Conservation (phyloP, 2,329 filamentous ascomycete genomes). For the Fusarium sp. region DNA sequence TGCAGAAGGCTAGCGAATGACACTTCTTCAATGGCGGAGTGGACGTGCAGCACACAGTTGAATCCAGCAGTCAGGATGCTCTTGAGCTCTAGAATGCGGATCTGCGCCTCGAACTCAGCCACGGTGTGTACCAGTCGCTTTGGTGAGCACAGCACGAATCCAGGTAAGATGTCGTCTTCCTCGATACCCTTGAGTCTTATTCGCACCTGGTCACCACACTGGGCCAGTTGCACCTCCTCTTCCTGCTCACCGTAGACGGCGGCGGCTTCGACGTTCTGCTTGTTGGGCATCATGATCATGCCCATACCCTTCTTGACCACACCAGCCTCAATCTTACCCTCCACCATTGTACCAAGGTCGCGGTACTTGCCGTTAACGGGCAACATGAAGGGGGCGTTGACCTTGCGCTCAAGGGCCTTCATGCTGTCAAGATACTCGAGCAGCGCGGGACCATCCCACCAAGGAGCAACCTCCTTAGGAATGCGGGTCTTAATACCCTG, state of each 20-base stretch:
- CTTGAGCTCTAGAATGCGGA: conserved; percentile 94
- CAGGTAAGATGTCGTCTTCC: conserved; percentile 96
- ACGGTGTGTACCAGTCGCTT: conserved; percentile 96
- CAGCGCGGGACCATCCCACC: conserved; percentile 91
- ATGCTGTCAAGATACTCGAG: conserved; percentile 97
- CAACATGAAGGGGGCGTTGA: conserved; percentile 99
- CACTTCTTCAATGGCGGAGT: conserved; percentile 97
- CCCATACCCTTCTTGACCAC: conserved; percentile 91
- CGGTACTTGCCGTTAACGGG: conserved; percentile 95
- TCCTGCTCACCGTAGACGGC: conserved; percentile 96
- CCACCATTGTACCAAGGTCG: conserved; percentile 97
- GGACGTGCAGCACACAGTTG: conserved; percentile 97
- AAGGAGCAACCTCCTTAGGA: conserved; percentile 80
- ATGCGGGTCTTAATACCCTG: conserved; percentile 91
- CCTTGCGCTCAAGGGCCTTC: conserved; percentile 92
- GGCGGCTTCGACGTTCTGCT: conserved; percentile 82
- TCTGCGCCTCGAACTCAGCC: conserved; percentile 92
- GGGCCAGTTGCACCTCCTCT: conserved; percentile 85
- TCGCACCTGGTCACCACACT: conserved; percentile 95
- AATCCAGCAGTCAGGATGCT: conserved; percentile 94
- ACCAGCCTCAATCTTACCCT: conserved; percentile 96
- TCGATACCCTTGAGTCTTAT: conserved; percentile 94
- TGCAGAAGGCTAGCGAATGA: conserved; percentile 91
- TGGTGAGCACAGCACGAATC: conserved; percentile 95
- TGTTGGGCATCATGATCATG: conserved; percentile 96